phyloP scores from a whole-genome alignment of 169 alveolate species.

The Cryptosporidium sp. region DNA sequence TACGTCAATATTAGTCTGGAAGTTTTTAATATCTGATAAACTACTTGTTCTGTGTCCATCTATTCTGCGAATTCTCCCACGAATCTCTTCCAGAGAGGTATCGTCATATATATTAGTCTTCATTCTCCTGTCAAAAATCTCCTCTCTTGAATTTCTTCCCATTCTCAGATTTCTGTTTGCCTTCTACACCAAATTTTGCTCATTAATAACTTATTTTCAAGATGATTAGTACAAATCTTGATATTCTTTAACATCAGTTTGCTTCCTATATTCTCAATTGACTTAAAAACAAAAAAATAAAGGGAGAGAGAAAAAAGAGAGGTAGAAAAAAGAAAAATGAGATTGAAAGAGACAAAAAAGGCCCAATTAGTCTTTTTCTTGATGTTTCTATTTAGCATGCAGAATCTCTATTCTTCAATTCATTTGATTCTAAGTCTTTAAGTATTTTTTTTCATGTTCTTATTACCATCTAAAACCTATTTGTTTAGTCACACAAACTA shows the following conservation, averaged over 20 bases:
- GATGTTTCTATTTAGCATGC: neutral
- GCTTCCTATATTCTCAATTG: too few species aligned
- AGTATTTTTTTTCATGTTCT: neutral
- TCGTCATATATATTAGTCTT: conserved; percentile 40
- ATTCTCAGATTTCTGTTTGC: neutral
- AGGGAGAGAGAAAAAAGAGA: neutral
- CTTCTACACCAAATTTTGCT: neutral
- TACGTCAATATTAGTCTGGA: conserved; percentile 22
- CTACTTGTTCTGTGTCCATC: conserved; percentile 72
- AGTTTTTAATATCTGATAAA: conserved; percentile 50
- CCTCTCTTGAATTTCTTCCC: conserved; percentile 49
- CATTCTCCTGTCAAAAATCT: conserved; percentile 52
- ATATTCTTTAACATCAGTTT: neutral
- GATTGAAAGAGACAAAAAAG: too few species aligned
- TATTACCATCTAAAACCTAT: neutral
- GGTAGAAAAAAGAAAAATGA: too few species aligned
- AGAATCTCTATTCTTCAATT: neutral
- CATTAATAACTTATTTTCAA: neutral
- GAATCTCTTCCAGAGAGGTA: conserved; percentile 22
- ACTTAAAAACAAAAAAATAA: too few species aligned
- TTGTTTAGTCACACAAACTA: too few species aligned
- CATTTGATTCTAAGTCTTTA: neutral
- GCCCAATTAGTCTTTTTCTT: too few species aligned
- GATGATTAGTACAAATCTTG: neutral
- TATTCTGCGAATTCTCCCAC: conserved; percentile 56